Evolutionary conservation across 2,329 filamentous ascomycete species (phyloP).

Genomic region (Juglanconis juglandina): DNA sequence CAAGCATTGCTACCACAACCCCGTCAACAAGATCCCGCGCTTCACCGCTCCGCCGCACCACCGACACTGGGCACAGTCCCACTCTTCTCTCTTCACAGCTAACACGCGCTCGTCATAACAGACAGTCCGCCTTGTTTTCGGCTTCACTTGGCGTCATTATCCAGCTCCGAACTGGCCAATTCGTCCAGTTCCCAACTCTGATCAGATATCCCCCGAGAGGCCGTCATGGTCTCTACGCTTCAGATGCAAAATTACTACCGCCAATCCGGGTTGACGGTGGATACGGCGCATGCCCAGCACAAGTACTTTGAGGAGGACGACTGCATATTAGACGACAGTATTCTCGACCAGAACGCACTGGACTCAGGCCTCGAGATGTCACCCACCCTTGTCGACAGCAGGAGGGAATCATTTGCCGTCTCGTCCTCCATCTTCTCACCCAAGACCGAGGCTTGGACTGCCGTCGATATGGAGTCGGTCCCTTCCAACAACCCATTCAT

Average conservation of each 20-base stretch:
- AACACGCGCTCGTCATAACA: slow-evolving; percentile 7
- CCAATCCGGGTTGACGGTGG: slow-evolving; percentile 48
- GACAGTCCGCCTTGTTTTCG: slow-evolving; percentile 4
- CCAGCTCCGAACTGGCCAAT: slow-evolving; percentile 4
- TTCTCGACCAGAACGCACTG: slow-evolving; percentile 56
- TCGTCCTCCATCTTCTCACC: slow-evolving; percentile 59
- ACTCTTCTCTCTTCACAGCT: not conserved
- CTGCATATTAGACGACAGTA: slow-evolving; percentile 58
- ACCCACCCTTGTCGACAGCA: slow-evolving; percentile 59
- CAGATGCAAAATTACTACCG: slow-evolving; percentile 52
- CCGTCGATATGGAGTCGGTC: slow-evolving; percentile 62
- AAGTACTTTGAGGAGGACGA: slow-evolving; percentile 61
- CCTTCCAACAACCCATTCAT: slow-evolving; percentile 63
- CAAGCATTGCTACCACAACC: not conserved
- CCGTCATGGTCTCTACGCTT: slow-evolving; percentile 50
- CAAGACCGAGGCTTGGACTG: slow-evolving; percentile 62
- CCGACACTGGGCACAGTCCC: not conserved
- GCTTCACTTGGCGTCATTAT: slow-evolving; percentile 1
- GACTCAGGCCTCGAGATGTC: slow-evolving; percentile 63
- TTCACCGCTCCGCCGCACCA: slow-evolving; percentile 19
- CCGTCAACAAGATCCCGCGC: not conserved
- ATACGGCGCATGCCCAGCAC: slow-evolving; percentile 47
- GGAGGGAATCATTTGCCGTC: slow-evolving; percentile 61
- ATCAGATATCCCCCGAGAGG: slow-evolving; percentile 11
- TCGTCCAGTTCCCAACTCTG: not conserved